Evolutionary conservation across 192 early-diverging fungal genomes (phyloP).

Genomic region (Coemansia sp.): DNA sequence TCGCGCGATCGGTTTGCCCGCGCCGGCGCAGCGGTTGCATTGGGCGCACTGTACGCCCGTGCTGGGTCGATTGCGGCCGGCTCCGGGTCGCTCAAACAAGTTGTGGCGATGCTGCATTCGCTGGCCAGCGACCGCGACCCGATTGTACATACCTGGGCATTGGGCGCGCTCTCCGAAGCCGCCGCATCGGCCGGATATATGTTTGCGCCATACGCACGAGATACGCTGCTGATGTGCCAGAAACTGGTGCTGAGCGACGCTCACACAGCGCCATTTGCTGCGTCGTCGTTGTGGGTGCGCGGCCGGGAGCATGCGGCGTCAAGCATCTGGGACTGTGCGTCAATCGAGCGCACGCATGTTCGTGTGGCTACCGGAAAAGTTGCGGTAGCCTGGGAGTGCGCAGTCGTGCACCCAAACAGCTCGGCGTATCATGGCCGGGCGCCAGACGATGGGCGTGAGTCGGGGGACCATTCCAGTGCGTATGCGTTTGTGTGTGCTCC

Average conservation of each 20-base stretch:
- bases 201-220: conserved; percentile 87
- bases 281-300: conserved; percentile 39
- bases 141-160: conserved; percentile 90
- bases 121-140: conserved; percentile 91
- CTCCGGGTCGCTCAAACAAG: conserved; percentile 74
- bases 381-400: conserved; percentile 57
- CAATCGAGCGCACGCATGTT: conserved; percentile 4
- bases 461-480: conserved; percentile 2
- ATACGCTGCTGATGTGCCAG: conserved; percentile 82
- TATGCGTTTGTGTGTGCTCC: conserved; percentile 54
- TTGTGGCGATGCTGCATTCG: conserved; percentile 87
- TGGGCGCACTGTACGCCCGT: conserved; percentile 85
- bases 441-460: conserved; percentile 17
- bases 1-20: conserved; percentile 92
- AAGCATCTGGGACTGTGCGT: neutral
- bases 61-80: conserved; percentile 87
- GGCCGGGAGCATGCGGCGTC: conserved; percentile 30
- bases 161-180: conserved; percentile 79
- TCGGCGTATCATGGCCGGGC: conserved; percentile 29
- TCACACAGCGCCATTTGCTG: conserved; percentile 63
- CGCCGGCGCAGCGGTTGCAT: conserved; percentile 85
- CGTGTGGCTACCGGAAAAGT: conserved; percentile 30
- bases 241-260: conserved; percentile 86
- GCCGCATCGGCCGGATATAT: conserved; percentile 87
- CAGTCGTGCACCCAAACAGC: conserved; percentile 58